phyloP scores from a whole-genome alignment of 2,329 filamentous ascomycete species.

The Penicillium sp. region DNA sequence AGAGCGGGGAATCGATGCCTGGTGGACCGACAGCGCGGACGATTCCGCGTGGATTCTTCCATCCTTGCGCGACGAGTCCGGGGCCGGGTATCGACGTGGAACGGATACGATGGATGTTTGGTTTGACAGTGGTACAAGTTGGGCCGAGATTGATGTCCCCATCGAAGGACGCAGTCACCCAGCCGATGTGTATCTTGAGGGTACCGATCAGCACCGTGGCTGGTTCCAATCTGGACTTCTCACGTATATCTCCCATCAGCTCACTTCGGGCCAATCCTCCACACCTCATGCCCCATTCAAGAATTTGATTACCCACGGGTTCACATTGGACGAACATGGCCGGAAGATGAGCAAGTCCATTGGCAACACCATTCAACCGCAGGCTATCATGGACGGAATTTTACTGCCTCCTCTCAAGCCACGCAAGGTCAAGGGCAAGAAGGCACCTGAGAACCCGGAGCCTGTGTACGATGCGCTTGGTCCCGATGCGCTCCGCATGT shows the following conservation, averaged over 20 bases:
- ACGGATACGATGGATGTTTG: slow-evolving; percentile 99
- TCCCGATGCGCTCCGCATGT: slow-evolving; percentile 82
- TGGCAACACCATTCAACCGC: slow-evolving; percentile 80
- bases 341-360: slow-evolving; percentile 99
- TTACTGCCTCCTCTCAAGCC: slow-evolving; percentile 69
- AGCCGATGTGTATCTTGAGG: slow-evolving; percentile 90
- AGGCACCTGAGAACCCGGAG: slow-evolving; percentile 36
- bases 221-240: slow-evolving; percentile 98
- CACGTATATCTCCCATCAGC: slow-evolving; percentile 70
- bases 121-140: slow-evolving; percentile 98
- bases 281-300: slow-evolving; percentile 70
- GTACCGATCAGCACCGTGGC: slow-evolving; percentile 91
- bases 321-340: slow-evolving; percentile 84
- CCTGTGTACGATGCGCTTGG: slow-evolving; percentile 70
- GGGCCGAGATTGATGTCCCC: slow-evolving; percentile 59
- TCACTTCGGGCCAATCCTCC: slow-evolving; percentile 35
- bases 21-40: slow-evolving; percentile 82
- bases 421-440: slow-evolving; percentile 58
- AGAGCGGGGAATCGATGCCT: slow-evolving; percentile 80
- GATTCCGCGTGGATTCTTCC: slow-evolving; percentile 76
- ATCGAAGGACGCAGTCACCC: slow-evolving; percentile 32
- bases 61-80: slow-evolving; percentile 54
- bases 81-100: slow-evolving; percentile 66
- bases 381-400: slow-evolving; percentile 81
- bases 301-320: slow-evolving; percentile 91